Percentiles rank a stretch among this genome's conserved stretches.
phyloP scores from a whole-genome alignment of 2,329 filamentous ascomycete genomes.

The Alternaria sp. region DNA sequence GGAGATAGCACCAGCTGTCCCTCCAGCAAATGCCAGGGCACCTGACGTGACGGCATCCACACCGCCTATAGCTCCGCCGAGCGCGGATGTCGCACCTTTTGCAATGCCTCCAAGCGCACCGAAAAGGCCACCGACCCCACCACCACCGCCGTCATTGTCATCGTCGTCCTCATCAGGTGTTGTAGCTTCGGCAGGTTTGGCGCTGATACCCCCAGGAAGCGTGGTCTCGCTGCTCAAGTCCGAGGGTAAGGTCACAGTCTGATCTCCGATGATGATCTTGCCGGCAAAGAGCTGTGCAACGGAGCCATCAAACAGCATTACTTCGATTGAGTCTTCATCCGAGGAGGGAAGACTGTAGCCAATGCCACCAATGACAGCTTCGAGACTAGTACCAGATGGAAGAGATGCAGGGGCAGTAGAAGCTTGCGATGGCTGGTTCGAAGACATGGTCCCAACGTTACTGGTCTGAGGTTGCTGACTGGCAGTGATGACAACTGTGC shows the following conservation, averaged over 20 bases:
- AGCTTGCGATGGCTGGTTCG: not conserved
- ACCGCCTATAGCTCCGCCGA: not conserved
- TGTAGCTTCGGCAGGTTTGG: constrained; percentile 10
- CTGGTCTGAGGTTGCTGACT: not conserved
- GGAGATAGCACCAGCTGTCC: constrained; percentile 3
- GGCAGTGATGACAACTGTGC: not conserved
- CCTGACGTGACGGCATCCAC: constrained; percentile 1
- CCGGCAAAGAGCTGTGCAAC: constrained; percentile 8
- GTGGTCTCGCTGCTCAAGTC: not conserved
- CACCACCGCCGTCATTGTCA: constrained; percentile 1
- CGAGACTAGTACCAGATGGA: not conserved
- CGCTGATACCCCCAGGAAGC: constrained; percentile 3
- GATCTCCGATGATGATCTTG: constrained; percentile 12
- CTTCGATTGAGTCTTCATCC: constrained; percentile 10
- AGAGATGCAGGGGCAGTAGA: not conserved
- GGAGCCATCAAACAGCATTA: constrained; percentile 16
- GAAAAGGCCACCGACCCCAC: not conserved
- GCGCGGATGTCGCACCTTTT: constrained; percentile 3
- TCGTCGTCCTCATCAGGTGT: constrained; percentile 2
- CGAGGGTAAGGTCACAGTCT: constrained; percentile 1
- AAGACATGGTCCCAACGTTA: not conserved
- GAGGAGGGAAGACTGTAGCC: constrained; percentile 17
- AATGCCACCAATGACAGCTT: constrained; percentile 15
- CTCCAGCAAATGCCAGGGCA: constrained; percentile 7
- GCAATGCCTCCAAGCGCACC: constrained; percentile 5